Conservation (phyloP, 352 stramenopile genomes). For the Albugo candida region DNA sequence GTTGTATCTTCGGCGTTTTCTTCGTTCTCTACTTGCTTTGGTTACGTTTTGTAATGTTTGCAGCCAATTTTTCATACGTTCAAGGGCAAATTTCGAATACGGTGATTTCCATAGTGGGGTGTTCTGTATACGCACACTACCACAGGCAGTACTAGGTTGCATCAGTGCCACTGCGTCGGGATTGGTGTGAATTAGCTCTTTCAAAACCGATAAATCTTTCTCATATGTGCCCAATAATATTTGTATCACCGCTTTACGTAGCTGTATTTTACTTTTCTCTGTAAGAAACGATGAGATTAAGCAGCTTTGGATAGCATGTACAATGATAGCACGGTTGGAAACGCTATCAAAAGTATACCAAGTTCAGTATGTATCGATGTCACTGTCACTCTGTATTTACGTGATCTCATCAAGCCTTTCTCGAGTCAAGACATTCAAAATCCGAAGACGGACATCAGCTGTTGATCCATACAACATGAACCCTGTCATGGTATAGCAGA, state of each 20-base stretch:
- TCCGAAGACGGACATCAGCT: slow-evolving; percentile 31
- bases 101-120: too few species aligned
- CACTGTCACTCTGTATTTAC: slow-evolving; percentile 2
- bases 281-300: slow-evolving; percentile 45
- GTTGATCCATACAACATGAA: slow-evolving; percentile 67
- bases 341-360: slow-evolving; percentile 12
- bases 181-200: slow-evolving; percentile 48
- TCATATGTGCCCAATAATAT: slow-evolving; percentile 50
- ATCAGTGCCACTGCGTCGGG: background rate
- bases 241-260: slow-evolving; percentile 29
- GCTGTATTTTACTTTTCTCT: slow-evolving; percentile 39
- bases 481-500: slow-evolving; percentile 62
- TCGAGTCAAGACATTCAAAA: slow-evolving; percentile 59
- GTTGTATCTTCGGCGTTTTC: background rate
- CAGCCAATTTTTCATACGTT: background rate
- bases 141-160: background rate
- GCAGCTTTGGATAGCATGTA: slow-evolving; percentile 59
- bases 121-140: too few species aligned
- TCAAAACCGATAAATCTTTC: slow-evolving; percentile 46
- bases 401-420: slow-evolving; percentile 43
- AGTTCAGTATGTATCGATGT: background rate
- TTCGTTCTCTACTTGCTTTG: background rate
- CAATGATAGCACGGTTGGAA: slow-evolving; percentile 51
- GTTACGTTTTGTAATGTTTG: background rate
- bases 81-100: too few species aligned